Percentiles rank a stretch among this genome's conserved stretches.
These are phyloP conservation scores for Yamadazyma sp. DNA, from an alignment of 805 yeast genomes.

Conservation along the genomic window DNA sequence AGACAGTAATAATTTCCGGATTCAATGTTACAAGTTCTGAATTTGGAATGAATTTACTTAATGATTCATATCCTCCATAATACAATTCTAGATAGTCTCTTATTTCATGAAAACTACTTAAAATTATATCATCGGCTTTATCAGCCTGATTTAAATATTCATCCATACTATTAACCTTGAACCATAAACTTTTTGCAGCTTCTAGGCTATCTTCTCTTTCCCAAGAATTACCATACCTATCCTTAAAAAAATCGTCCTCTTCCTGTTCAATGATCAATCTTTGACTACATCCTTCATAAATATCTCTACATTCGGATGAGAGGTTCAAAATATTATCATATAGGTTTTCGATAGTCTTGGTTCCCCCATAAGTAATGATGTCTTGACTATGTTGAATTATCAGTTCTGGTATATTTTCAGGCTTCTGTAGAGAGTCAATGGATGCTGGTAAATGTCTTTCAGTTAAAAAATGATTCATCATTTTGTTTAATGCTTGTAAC, in stretches of 20 bases:
- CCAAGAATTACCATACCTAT: slow-evolving; percentile 41
- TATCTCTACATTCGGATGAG: slow-evolving; percentile 36
- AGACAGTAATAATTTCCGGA: slow-evolving; percentile 24
- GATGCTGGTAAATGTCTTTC: slow-evolving; percentile 58
- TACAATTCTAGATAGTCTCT: slow-evolving; percentile 44
- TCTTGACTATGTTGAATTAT: slow-evolving; percentile 55
- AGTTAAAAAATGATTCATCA: slow-evolving; percentile 42
- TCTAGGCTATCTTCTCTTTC: slow-evolving; percentile 43
- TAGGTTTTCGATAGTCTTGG: slow-evolving; percentile 35
- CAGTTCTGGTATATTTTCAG: slow-evolving; percentile 57
- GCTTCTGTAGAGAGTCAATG: slow-evolving; percentile 57
- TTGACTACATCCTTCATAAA: slow-evolving; percentile 45
- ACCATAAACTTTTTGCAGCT: slow-evolving; percentile 38
- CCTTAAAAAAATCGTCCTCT: slow-evolving; percentile 54
- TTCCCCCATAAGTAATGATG: slow-evolving; percentile 53
- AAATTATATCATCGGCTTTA: slow-evolving; percentile 57
- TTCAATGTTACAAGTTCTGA: slow-evolving; percentile 33
- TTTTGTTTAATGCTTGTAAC: slow-evolving; percentile 41
- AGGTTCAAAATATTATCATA: slow-evolving; percentile 33
- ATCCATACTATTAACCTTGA: slow-evolving; percentile 43
- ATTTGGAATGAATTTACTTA: slow-evolving; percentile 38
- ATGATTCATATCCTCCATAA: slow-evolving; percentile 34
- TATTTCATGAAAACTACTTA: slow-evolving; percentile 45
- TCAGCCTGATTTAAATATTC: slow-evolving; percentile 55
- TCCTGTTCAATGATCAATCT: slow-evolving; percentile 47